phyloP scores from a whole-genome alignment of 139 green algal genomes.

The Choricystis sp. region DNA sequence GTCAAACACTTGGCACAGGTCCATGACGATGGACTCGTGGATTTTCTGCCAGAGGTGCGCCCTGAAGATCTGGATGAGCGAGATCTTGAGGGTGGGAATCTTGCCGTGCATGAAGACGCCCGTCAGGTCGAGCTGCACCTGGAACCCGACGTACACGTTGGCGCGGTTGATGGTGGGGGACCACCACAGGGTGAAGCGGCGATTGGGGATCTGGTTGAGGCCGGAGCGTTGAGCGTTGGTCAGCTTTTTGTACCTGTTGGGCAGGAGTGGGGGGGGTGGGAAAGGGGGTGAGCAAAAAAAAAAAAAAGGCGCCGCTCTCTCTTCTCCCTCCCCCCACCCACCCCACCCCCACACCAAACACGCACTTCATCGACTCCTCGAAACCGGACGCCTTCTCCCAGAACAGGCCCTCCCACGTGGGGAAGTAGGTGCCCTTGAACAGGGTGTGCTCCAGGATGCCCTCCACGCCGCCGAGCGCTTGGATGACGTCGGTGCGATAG shows the following conservation, averaged over 20 bases:
- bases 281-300: too few species aligned
- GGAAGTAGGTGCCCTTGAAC: conserved; percentile 99
- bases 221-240: conserved; percentile 94
- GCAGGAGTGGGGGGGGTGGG: background rate
- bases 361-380: conserved; percentile 7
- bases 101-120: conserved; percentile 99
- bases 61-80: conserved; percentile 98
- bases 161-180: conserved; percentile 97
- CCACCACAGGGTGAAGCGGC: conserved; percentile 99
- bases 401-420: conserved; percentile 99
- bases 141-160: conserved; percentile 99
- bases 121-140: conserved; percentile 98
- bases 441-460: conserved; percentile 99
- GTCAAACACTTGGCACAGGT: conserved; percentile 81
- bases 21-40: conserved; percentile 95
- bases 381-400: conserved; percentile 94
- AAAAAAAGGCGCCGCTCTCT: background rate
- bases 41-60: conserved; percentile 99
- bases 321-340: background rate
- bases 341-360: conserved; percentile 3
- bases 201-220: conserved; percentile 99
- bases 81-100: conserved; percentile 99
- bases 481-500: conserved; percentile 95
- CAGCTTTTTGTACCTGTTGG: conserved; percentile 92
- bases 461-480: conserved; percentile 95